Evolutionary conservation across 768 basidiomycete genomes (phyloP).

Genomic region (Boletus tylopilopsis): DNA sequence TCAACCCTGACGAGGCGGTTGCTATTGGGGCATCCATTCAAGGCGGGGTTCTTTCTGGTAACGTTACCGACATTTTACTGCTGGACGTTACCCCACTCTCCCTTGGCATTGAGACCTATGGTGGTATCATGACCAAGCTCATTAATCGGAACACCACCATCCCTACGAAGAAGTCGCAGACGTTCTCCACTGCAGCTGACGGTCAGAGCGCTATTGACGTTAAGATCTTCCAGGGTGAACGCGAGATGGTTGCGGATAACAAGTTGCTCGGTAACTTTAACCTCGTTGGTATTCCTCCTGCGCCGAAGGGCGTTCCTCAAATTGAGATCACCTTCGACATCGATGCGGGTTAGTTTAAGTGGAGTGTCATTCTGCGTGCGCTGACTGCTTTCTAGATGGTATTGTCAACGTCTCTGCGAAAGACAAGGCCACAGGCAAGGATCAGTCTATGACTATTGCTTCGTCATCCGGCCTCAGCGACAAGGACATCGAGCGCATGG

Average conservation of each 20-base stretch:
- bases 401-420: constrained; percentile 97
- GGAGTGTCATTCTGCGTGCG: not conserved
- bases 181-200: constrained; percentile 98
- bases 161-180: constrained; percentile 99
- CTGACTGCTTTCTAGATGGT: constrained; percentile 52
- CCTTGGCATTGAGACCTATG: constrained; percentile 93
- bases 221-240: constrained; percentile 99
- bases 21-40: constrained; percentile 98
- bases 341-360: constrained; percentile 66
- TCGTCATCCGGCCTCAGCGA: constrained; percentile 96
- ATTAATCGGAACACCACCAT: constrained; percentile 99
- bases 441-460: constrained; percentile 95
- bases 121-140: constrained; percentile 99
- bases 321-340: constrained; percentile 94
- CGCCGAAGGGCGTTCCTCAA: constrained; percentile 72
- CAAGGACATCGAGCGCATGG: constrained; percentile 97
- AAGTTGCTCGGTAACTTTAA: constrained; percentile 99
- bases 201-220: constrained; percentile 99
- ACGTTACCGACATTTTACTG: constrained; percentile 92
- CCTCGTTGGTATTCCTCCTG: constrained; percentile 92
- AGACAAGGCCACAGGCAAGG: constrained; percentile 88
- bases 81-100: constrained; percentile 96
- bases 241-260: constrained; percentile 97
- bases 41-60: constrained; percentile 95
- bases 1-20: constrained; percentile 99